Conservation (phyloP, 2,329 filamentous ascomycete species). For the Coleophoma crateriformis region DNA sequence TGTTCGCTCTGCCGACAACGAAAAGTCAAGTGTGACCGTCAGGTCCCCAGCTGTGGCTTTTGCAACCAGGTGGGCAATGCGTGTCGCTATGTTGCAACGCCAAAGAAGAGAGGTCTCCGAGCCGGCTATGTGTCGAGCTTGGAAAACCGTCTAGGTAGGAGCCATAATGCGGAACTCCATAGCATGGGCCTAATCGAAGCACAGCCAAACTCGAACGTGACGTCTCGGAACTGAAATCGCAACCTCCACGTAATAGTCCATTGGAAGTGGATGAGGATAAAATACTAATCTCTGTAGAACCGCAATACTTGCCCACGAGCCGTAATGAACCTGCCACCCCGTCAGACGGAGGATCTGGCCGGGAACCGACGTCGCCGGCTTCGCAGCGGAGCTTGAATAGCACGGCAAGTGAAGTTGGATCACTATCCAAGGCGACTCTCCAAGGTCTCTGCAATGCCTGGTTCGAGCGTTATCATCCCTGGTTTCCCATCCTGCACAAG, state of each 20-base stretch:
- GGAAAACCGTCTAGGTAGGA: constrained; percentile 28
- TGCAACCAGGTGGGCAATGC: constrained; percentile 17
- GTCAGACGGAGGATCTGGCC: constrained; percentile 15
- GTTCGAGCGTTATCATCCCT: constrained; percentile 31
- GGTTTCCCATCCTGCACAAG: constrained; percentile 28
- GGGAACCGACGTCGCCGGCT: not conserved
- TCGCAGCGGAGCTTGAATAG: constrained; percentile 4
- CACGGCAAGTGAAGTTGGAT: constrained; percentile 3
- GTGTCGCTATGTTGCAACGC: constrained; percentile 18
- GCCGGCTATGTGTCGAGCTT: constrained; percentile 32
- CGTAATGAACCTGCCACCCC: not conserved
- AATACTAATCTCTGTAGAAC: not conserved
- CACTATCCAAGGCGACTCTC: constrained; percentile 9
- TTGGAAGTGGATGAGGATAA: not conserved
- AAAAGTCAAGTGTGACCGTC: constrained; percentile 23
- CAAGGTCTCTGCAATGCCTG: constrained; percentile 22
- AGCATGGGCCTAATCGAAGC: not conserved
- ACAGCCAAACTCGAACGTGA: constrained; percentile 15
- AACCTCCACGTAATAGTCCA: not conserved
- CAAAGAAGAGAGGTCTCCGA: constrained; percentile 23
- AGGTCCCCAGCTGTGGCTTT: constrained; percentile 20
- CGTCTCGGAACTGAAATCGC: constrained; percentile 11
- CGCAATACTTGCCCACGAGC: not conserved
- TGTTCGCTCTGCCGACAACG: constrained; percentile 22
- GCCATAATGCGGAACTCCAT: not conserved